Conservation (phyloP, 331 rosid genomes). For the Spiraea crenata region DNA sequence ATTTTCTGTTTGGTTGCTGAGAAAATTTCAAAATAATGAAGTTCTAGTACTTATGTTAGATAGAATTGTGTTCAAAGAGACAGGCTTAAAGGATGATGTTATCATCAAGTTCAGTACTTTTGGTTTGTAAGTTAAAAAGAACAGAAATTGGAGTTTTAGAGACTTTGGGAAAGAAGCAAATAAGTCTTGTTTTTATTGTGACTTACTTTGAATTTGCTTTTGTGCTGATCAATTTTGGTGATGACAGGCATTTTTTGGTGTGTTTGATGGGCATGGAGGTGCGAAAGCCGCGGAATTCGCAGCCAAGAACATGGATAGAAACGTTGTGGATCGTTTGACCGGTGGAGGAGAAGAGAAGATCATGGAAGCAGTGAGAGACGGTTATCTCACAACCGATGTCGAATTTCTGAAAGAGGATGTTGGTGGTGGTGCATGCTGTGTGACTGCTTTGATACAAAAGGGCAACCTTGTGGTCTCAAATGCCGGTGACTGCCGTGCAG, state of each 20-base stretch:
- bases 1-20: not conserved
- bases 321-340: conserved; percentile 26
- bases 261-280: conserved; percentile 60
- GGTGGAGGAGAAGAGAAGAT: conserved; percentile 25
- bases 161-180: not conserved
- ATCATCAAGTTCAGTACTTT: no score
- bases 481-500: conserved; percentile 57
- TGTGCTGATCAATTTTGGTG: conserved; percentile 16
- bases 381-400: conserved; percentile 38
- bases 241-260: conserved; percentile 51
- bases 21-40: conserved; percentile 2
- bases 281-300: conserved; percentile 50
- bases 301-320: conserved; percentile 35
- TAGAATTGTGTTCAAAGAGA: not conserved
- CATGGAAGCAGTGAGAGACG: conserved; percentile 41
- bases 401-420: conserved; percentile 31
- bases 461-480: conserved; percentile 48
- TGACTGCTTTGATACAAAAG: conserved; percentile 39
- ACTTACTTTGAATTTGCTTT: not conserved
- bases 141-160: not conserved
- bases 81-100: no score
- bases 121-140: no score
- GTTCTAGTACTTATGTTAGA: not conserved
- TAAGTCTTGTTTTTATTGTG: not conserved
- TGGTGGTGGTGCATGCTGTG: conserved; percentile 45